Percentiles rank a stretch among this genome's conserved stretches.
Evolutionary conservation across 2,329 filamentous ascomycete species (phyloP).

Genomic region (Fusarium concolor): DNA sequence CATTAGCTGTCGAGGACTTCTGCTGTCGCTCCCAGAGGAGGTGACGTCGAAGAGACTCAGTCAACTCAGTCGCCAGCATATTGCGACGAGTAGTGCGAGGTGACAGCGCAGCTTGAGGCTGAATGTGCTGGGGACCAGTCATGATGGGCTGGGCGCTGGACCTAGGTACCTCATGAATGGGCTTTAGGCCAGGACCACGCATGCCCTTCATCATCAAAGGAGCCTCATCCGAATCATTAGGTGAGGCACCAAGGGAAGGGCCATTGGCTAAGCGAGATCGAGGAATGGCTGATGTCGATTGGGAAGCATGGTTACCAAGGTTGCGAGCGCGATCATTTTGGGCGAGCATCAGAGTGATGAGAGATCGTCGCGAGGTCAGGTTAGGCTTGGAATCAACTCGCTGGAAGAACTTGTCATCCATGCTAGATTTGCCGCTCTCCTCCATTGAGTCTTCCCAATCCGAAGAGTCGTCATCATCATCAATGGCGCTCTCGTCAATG

Average conservation of each 20-base stretch:
- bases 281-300: slow-evolving; percentile 77
- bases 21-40: slow-evolving; percentile 96
- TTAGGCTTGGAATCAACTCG: slow-evolving; percentile 90
- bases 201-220: slow-evolving; percentile 73
- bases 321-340: slow-evolving; percentile 78
- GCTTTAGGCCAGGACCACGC: slow-evolving; percentile 61
- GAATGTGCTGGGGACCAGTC: slow-evolving; percentile 72
- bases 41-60: slow-evolving; percentile 90
- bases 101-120: slow-evolving; percentile 81
- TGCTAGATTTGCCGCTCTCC: slow-evolving; percentile 84
- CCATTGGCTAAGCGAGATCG: slow-evolving; percentile 64
- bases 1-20: slow-evolving; percentile 88
- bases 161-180: slow-evolving; percentile 72
- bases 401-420: slow-evolving; percentile 87
- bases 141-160: slow-evolving; percentile 82
- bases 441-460: slow-evolving; percentile 77
- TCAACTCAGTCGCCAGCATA: slow-evolving; percentile 95
- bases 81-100: slow-evolving; percentile 92
- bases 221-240: slow-evolving; percentile 71
- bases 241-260: slow-evolving; percentile 60
- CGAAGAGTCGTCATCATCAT: slow-evolving; percentile 73
- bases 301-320: slow-evolving; percentile 75
- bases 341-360: slow-evolving; percentile 88
- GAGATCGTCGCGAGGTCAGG: slow-evolving; percentile 84
- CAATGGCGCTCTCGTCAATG: slow-evolving; percentile 85